These are phyloP conservation scores for Mycena floridula DNA, from an alignment of 768 basidiomycete genomes.

Conservation along the genomic window DNA sequence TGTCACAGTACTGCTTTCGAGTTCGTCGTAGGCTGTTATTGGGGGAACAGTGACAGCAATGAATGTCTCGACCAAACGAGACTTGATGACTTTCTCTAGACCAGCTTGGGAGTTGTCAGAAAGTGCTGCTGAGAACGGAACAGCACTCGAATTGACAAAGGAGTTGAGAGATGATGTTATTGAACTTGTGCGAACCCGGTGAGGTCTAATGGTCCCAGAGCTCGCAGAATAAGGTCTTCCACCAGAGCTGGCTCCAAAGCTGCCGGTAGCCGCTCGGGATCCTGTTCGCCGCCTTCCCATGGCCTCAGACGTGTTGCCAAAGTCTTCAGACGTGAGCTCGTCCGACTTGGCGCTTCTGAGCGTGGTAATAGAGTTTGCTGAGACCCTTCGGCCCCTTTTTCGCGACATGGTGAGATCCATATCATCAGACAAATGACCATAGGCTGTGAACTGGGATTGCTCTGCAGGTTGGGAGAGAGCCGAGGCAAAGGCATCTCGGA, in stretches of 20 bases:
- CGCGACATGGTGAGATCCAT: conserved; percentile 55
- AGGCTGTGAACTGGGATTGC: conserved; percentile 50
- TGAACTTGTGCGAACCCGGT: conserved; percentile 47
- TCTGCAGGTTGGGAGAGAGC: conserved; percentile 65
- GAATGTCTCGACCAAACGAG: conserved; percentile 76
- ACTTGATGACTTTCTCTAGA: conserved; percentile 64
- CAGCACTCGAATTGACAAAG: conserved; percentile 4
- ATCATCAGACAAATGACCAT: conserved; percentile 64
- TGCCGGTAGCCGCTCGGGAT: conserved; percentile 33
- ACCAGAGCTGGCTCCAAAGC: conserved; percentile 5
- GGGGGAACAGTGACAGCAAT: conserved; percentile 48
- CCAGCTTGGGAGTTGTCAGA: conserved; percentile 61
- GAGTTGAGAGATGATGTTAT: conserved; percentile 31
- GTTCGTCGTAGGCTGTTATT: background rate
- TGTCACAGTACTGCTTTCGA: background rate
- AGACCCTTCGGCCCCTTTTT: conserved; percentile 56
- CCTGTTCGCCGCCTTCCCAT: conserved; percentile 37
- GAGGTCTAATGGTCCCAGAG: conserved; percentile 25
- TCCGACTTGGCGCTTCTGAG: conserved; percentile 41
- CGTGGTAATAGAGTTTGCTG: conserved; percentile 49
- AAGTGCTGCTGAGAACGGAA: conserved; percentile 21
- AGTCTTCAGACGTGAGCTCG: conserved; percentile 33
- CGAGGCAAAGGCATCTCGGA: conserved; percentile 70
- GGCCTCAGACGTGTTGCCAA: conserved; percentile 22
- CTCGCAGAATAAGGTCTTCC: conserved; percentile 10